These are phyloP conservation scores for Diaporthe velutina DNA, from an alignment of 2,329 filamentous ascomycete genomes.

Conservation along the genomic window DNA sequence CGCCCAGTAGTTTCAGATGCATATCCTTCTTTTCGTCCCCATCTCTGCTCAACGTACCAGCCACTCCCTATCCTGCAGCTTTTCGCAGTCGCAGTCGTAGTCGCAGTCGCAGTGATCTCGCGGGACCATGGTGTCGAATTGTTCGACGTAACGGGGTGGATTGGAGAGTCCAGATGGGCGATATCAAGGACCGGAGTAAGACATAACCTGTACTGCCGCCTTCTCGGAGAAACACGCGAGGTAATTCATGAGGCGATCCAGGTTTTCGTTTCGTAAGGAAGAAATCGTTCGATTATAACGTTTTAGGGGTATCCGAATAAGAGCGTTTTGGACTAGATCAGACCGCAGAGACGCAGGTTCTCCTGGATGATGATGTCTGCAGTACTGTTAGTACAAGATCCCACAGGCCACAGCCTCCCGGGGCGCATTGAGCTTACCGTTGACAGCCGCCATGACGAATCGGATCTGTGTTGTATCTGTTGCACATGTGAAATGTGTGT, in stretches of 20 bases:
- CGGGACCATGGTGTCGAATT: slow-evolving; percentile 36
- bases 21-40: slow-evolving; percentile 38
- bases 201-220: slow-evolving; percentile 34
- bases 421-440: slow-evolving; percentile 73
- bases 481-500: slow-evolving; percentile 99
- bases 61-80: slow-evolving; percentile 34
- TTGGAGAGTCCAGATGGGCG: slow-evolving; percentile 28
- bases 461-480: slow-evolving; percentile 99
- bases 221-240: slow-evolving; percentile 32
- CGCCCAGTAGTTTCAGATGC: slow-evolving; percentile 46
- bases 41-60: slow-evolving; percentile 38
- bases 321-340: slow-evolving; percentile 73
- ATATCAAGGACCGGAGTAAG: slow-evolving; percentile 30
- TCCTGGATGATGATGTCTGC: slow-evolving; percentile 99
- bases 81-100: neutral
- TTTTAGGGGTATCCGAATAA: slow-evolving; percentile 40
- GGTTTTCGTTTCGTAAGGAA: slow-evolving; percentile 41
- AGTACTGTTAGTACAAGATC: slow-evolving; percentile 55
- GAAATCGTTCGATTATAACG: slow-evolving; percentile 42
- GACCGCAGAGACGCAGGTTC: slow-evolving; percentile 95
- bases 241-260: slow-evolving; percentile 37
- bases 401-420: neutral
- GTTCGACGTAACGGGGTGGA: slow-evolving; percentile 35
- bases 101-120: slow-evolving; percentile 35
- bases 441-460: slow-evolving; percentile 99